phyloP scores from a whole-genome alignment of 345 rosid genomes.

The Turritis glabra region DNA sequence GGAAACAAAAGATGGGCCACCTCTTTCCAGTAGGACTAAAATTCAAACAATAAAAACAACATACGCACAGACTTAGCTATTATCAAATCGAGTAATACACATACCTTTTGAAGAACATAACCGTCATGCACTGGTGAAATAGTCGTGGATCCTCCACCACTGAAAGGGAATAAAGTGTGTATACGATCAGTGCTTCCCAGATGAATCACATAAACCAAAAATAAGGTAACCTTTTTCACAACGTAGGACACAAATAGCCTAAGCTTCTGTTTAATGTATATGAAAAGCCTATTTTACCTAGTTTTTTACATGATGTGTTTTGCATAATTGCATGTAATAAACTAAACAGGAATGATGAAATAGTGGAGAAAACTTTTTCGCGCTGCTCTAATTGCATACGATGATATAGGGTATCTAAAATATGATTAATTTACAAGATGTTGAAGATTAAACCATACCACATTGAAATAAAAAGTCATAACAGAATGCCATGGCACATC shows the following conservation, averaged over 20 bases:
- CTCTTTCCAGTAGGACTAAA: background rate
- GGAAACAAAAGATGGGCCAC: background rate
- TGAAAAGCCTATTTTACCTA: background rate
- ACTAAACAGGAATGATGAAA: background rate
- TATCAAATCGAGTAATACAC: background rate
- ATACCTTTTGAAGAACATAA: slow-evolving; percentile 92
- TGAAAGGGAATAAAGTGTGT: slow-evolving; percentile 32
- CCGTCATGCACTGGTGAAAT: slow-evolving; percentile 95
- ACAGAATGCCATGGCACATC: background rate
- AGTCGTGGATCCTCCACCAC: slow-evolving; percentile 98
- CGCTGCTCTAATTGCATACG: background rate
- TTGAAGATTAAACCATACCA: background rate
- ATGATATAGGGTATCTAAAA: background rate
- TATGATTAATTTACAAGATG: background rate
- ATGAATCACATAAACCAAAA: background rate
- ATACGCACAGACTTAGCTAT: background rate
- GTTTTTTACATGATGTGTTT: background rate
- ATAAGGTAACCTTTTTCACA: background rate
- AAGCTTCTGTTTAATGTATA: background rate
- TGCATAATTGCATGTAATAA: background rate
- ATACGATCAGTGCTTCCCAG: background rate
- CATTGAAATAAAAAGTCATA: background rate
- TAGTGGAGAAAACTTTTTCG: background rate
- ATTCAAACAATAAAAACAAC: background rate
- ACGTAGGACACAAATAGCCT: background rate